Percentiles rank a stretch among this genome's conserved stretches.
Conservation (phyloP, 148 eudicot genomes). For the Fagopyrum homotropicum region DNA sequence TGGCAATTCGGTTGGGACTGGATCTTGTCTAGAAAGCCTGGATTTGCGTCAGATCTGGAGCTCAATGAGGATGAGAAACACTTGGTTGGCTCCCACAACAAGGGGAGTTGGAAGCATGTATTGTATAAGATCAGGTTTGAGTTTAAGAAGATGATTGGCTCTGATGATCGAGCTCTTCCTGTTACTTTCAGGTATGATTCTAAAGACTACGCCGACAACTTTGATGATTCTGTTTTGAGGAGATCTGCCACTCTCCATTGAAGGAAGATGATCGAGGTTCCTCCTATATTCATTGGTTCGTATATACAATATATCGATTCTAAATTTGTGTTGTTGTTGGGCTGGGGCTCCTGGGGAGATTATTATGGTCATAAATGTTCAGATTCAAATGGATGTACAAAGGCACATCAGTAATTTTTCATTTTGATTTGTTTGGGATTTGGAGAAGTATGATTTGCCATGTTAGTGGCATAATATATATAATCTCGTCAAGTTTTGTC, state of each 20-base stretch:
- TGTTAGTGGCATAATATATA: not conserved
- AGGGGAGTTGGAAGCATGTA: slow-evolving; percentile 58
- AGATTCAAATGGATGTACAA: slow-evolving; percentile 1
- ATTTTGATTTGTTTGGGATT: not conserved
- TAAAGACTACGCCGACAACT: slow-evolving; percentile 12
- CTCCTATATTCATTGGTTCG: not conserved
- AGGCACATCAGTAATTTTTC: not conserved
- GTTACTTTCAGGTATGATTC: slow-evolving; percentile 48
- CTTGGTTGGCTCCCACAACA: slow-evolving; percentile 41
- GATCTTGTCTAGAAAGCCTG: slow-evolving; percentile 63
- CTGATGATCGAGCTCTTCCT: slow-evolving; percentile 47
- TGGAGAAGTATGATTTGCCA: not conserved
- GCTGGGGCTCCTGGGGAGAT: not conserved
- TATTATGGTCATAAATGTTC: not conserved
- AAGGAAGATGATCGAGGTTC: not conserved
- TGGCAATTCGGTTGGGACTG: slow-evolving; percentile 68
- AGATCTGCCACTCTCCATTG: slow-evolving; percentile 11
- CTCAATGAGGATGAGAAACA: slow-evolving; percentile 73
- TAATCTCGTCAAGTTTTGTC: not conserved
- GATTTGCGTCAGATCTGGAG: slow-evolving; percentile 66
- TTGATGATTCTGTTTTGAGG: slow-evolving; percentile 13
- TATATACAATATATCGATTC: not conserved
- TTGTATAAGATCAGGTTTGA: slow-evolving; percentile 51
- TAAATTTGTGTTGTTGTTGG: not conserved
- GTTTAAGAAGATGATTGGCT: slow-evolving; percentile 38